Evolutionary conservation across 305 asterid species (phyloP), one percentile per base, ranked within the genome.

Genomic region (Withania somnifera): DNA sequence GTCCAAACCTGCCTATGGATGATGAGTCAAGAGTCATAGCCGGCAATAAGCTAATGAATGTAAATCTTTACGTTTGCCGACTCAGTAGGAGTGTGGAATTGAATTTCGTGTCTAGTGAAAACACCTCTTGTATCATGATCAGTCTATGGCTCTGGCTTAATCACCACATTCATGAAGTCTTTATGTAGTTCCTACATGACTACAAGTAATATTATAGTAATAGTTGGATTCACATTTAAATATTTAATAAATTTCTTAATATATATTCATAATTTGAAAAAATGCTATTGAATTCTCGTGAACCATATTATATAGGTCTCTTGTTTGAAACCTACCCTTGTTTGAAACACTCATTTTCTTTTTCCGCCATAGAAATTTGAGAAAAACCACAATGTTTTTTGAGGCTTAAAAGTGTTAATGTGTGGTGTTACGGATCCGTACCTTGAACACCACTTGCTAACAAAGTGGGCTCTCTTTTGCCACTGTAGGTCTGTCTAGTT

Each of bases 401-500:
- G 52, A 67, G 76, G 51, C 11, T 36, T 13, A 67, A 36, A 64
- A 24, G 10, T 57, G 8, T 24, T 11, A 8, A 66, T 66, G 76
- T 81, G 86, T 87, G 89, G 89, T 60, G 61, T 30, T 85, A 85
- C 84, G 87, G 87, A 85, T 87, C 86, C 87, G 86, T 85, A 87
- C 87, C 73, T 77, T 60, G 73, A 24, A 77, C 45, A 38, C 84
- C 86, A 83, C 86, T 85, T 61, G 84, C 79, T 58, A 67, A 63
- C 63, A 77, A 85, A 15, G 81, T 85, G 86, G 88, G 75, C 75
- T 66, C 22, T 28, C 52, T 45, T 50, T 50, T 50, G 54, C 14
- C 13, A 50, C 13, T 50, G 54, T 3, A 50, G 17, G n/a, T n/a
- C 13, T 47, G 17, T 79, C 10, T 38, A 67, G 36, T 10, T 24